Evolutionary conservation across 1,139 yeast species (phyloP), one percentile per base, ranked within the genome.

Genomic region (Eremothecium coryli): DNA sequence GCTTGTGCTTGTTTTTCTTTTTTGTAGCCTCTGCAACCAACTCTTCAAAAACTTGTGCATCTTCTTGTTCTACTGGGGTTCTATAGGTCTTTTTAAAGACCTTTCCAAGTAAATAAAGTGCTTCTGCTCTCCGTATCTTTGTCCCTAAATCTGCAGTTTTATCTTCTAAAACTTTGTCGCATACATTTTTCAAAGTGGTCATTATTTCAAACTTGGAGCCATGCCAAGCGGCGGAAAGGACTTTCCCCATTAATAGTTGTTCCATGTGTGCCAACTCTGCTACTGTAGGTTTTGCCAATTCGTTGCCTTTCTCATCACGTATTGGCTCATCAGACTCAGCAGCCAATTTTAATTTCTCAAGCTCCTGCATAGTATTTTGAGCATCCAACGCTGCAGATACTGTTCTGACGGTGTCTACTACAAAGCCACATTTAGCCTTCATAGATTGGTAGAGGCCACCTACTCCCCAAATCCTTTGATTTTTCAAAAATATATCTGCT

Each of bases 191-290:
- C 23, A 85, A 67, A 1, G 94, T 84, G n/a, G 90, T 73, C 53
- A 82, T 90, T 38, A 88, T 82, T 58, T 88, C 98, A 57, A 77
- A 79, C 49, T 76, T 77, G 15, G 95, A 82, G 1, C 96, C 97
- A 32, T 81, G 79, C 98, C 98, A 88, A 7, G 96, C 95, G 0
- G 96, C 96, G 3, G 93, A 88, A 33, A 88, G 65, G 3, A 88
- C 88, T 56, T 88, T 90, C 26, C 95, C 96, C 73, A 85, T 73
- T 30, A 88, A 64, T 38, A 79, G 70, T 48, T 86, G 79, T 53
- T 88, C 97, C 74, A 84, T 71, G 44, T 84, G 93, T 0, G 85
- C 88, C 38, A 82, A 63, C 40, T 82, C 86, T 53, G 85, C 96
- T 2, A 73, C 73, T 0, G 93, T 75, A 52, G 93, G 93, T 45